Percentiles rank a stretch among this genome's conserved stretches.
phyloP scores from a whole-genome alignment of 345 rosid genomes.

The Corchorus capsularis region DNA sequence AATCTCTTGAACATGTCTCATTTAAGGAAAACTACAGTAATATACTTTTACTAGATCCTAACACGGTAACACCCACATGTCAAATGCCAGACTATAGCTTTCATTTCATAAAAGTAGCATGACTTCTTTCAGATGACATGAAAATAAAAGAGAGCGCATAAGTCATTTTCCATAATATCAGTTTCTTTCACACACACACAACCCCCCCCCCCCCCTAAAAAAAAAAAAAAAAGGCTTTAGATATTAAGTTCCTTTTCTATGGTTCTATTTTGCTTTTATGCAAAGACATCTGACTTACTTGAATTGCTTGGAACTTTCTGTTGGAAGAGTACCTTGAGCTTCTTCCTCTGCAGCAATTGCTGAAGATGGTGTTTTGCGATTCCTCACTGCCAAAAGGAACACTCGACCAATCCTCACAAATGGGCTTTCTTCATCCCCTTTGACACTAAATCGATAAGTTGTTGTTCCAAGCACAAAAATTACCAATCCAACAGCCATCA shows the following conservation, averaged over 20 bases:
- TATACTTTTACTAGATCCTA: neutral
- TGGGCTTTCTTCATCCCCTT: constrained; percentile 22
- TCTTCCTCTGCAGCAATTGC: constrained; percentile 29
- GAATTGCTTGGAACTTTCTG: constrained; percentile 36
- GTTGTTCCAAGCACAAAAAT: constrained; percentile 34
- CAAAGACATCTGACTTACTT: constrained; percentile 31
- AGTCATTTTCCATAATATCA: neutral
- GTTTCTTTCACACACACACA: too few relatives aligned
- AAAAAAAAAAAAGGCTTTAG: too few relatives aligned
- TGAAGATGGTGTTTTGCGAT: constrained; percentile 27
- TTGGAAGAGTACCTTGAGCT: constrained; percentile 23
- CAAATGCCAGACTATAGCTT: neutral
- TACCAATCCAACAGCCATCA: constrained; percentile 32
- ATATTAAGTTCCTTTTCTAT: neutral
- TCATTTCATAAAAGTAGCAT: neutral
- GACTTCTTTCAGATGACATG: neutral
- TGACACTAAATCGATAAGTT: constrained; percentile 26
- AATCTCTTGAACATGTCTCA: neutral
- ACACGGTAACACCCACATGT: too few relatives aligned
- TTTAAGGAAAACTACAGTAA: neutral
- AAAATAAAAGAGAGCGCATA: neutral
- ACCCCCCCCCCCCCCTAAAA: too few relatives aligned
- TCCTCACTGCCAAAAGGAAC: constrained; percentile 27
- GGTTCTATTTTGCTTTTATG: neutral
- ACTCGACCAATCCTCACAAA: constrained; percentile 37